phyloP scores from a whole-genome alignment of 2,329 filamentous ascomycete genomes.

The Cadophora sp. region DNA sequence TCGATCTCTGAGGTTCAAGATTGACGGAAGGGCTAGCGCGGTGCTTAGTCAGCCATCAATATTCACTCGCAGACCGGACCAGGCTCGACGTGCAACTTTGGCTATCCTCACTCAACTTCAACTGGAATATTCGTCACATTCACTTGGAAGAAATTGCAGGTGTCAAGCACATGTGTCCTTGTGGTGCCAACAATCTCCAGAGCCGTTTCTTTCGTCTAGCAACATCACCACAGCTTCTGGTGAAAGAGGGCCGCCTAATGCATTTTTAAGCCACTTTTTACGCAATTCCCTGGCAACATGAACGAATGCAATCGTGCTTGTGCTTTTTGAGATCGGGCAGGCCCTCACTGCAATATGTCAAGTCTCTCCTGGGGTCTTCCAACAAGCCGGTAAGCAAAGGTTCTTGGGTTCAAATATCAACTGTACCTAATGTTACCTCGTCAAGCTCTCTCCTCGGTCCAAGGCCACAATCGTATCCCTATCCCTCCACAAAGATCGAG shows the following conservation, averaged over 20 bases:
- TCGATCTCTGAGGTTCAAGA: neutral
- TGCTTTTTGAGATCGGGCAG: constrained; percentile 39
- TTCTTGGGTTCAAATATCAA: neutral
- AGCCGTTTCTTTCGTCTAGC: neutral
- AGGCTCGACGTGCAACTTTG: no score
- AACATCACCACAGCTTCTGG: neutral
- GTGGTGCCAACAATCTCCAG: neutral
- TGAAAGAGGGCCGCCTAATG: neutral
- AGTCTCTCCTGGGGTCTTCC: neutral
- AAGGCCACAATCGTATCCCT: neutral
- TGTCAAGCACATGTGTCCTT: neutral
- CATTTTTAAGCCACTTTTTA: neutral
- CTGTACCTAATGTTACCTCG: neutral
- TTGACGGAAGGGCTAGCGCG: neutral
- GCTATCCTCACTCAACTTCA: no score
- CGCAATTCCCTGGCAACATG: constrained; percentile 36
- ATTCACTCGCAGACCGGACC: no score
- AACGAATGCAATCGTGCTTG: constrained; percentile 46
- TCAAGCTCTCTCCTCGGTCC: neutral
- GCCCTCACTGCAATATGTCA: constrained; percentile 28
- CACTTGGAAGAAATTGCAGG: neutral
- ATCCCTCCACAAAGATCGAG: no score
- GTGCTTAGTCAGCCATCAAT: no score
- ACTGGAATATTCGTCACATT: neutral
- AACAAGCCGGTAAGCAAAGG: constrained; percentile 11